Percentiles rank a stretch among this genome's conserved stretches.
phyloP scores from a whole-genome alignment of 2,329 filamentous ascomycete species.

The Pyrenochaeta sp. region DNA sequence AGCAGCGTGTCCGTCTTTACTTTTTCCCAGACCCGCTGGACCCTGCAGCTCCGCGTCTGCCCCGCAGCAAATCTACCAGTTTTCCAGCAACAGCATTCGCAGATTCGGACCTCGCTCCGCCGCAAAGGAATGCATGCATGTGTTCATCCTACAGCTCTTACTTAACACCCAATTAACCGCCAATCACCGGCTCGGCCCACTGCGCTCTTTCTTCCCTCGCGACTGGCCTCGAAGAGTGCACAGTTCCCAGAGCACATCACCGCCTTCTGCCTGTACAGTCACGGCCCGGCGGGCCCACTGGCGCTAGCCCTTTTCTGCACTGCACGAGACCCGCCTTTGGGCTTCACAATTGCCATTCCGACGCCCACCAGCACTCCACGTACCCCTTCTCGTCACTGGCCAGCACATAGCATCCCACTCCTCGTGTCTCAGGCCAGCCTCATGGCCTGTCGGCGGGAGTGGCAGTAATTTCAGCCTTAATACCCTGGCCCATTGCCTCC shows the following conservation, averaged over 20 bases:
- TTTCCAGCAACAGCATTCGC: not conserved
- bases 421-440: slow-evolving; percentile 17
- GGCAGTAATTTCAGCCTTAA: slow-evolving; percentile 25
- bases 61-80: slow-evolving; percentile 24
- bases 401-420: slow-evolving; percentile 25
- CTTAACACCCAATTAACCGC: slow-evolving; percentile 26
- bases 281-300: slow-evolving; percentile 37
- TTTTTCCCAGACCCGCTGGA: slow-evolving; percentile 19
- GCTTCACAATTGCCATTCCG: slow-evolving; percentile 28
- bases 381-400: slow-evolving; percentile 28
- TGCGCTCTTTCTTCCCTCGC: slow-evolving; percentile 3
- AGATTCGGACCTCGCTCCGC: slow-evolving; percentile 25
- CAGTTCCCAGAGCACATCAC: slow-evolving; percentile 12
- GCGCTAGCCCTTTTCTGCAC: slow-evolving; percentile 38
- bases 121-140: slow-evolving; percentile 16
- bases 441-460: slow-evolving; percentile 23
- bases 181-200: slow-evolving; percentile 25
- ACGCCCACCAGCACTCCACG: slow-evolving; percentile 31
- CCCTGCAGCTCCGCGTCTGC: slow-evolving; percentile 29
- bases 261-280: slow-evolving; percentile 21
- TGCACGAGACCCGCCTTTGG: slow-evolving; percentile 43
- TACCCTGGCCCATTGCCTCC: slow-evolving; percentile 29
- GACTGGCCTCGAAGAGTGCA: slow-evolving; percentile 11
- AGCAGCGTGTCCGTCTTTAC: slow-evolving; percentile 11
- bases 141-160: slow-evolving; percentile 24